Percentiles rank a stretch among this genome's conserved stretches.
These are phyloP conservation scores for Calonectria hawksworthii DNA, from an alignment of 2,329 filamentous ascomycete species.

Conservation along the genomic window DNA sequence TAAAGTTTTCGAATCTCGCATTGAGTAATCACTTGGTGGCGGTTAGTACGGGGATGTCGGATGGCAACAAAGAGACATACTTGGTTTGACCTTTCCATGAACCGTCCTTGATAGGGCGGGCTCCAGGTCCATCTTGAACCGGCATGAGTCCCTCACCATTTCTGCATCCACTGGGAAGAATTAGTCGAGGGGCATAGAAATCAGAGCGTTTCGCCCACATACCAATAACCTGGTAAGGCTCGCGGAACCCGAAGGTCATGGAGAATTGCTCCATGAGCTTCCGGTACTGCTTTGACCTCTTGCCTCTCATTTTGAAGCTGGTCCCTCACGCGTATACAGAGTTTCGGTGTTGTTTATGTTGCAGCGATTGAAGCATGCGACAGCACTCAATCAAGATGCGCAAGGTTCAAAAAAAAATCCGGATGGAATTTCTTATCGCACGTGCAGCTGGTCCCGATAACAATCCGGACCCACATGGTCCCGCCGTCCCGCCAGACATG, in stretches of 20 bases:
- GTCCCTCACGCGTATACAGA: constrained; percentile 1
- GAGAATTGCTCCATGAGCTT: constrained; percentile 96
- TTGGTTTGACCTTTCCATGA: constrained; percentile 87
- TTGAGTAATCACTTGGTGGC: constrained; percentile 77
- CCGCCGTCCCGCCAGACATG: constrained; percentile 19
- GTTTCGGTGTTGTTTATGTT: constrained; percentile 6
- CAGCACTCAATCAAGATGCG: constrained; percentile 21
- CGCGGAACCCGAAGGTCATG: constrained; percentile 89
- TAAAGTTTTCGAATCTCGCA: constrained; percentile 87
- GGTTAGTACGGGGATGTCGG: constrained; percentile 38
- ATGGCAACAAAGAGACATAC: constrained; percentile 59
- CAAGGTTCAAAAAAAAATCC: constrained; percentile 48
- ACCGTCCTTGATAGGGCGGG: constrained; percentile 84
- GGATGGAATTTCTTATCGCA: constrained; percentile 55
- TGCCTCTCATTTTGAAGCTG: constrained; percentile 60
- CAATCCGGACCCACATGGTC: not conserved
- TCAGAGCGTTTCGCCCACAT: constrained; percentile 44
- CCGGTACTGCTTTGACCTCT: constrained; percentile 68
- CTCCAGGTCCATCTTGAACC: constrained; percentile 91
- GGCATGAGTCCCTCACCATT: constrained; percentile 84
- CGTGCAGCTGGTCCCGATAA: constrained; percentile 51
- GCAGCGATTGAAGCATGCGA: constrained; percentile 20
- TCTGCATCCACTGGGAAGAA: constrained; percentile 78
- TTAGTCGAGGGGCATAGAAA: constrained; percentile 37
- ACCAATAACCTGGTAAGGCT: constrained; percentile 92